phyloP scores from a whole-genome alignment of 139 green algal species.

The Chlorokybus atmophyticus region DNA sequence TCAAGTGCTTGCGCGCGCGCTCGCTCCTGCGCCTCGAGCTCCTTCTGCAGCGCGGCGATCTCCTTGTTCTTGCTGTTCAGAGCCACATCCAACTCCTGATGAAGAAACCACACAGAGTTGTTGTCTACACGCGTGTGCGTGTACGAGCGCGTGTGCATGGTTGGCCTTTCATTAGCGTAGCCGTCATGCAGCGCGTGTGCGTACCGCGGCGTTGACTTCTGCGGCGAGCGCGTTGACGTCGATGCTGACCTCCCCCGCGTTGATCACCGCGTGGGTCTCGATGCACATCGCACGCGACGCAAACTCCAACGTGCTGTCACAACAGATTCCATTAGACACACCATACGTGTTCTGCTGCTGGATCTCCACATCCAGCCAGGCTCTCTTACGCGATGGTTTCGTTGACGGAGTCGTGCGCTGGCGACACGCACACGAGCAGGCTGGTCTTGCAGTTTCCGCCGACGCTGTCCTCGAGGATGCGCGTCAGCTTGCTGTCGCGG shows the following conservation, averaged over 20 bases:
- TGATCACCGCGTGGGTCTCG: conserved; percentile 9
- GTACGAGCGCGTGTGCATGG: too few species aligned
- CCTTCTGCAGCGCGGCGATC: conserved; percentile 6
- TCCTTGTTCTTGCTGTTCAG: conserved; percentile 11
- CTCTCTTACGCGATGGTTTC: conserved; percentile 13
- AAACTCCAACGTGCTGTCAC: conserved; percentile 24
- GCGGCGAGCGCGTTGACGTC: conserved; percentile 9
- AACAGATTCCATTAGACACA: too few species aligned
- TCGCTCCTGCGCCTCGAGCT: conserved; percentile 7
- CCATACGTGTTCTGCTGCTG: too few species aligned
- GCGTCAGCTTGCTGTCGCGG: conserved; percentile 50
- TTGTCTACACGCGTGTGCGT: neutral
- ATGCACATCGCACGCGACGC: conserved; percentile 24
- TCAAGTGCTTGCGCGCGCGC: neutral
- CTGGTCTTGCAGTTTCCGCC: conserved; percentile 13
- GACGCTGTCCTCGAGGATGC: conserved; percentile 27
- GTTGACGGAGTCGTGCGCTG: conserved; percentile 1
- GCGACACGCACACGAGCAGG: conserved; percentile 14
- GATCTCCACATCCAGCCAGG: too few species aligned
- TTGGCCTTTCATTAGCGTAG: neutral
- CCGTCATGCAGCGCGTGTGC: neutral
- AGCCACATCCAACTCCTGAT: conserved; percentile 7
- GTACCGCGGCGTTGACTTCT: conserved; percentile 6
- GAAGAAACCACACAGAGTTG: neutral
- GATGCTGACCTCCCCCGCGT: conserved; percentile 11